Evolutionary conservation across 345 rosid species (phyloP).

Genomic region (Rhodomyrtus tomentosa): DNA sequence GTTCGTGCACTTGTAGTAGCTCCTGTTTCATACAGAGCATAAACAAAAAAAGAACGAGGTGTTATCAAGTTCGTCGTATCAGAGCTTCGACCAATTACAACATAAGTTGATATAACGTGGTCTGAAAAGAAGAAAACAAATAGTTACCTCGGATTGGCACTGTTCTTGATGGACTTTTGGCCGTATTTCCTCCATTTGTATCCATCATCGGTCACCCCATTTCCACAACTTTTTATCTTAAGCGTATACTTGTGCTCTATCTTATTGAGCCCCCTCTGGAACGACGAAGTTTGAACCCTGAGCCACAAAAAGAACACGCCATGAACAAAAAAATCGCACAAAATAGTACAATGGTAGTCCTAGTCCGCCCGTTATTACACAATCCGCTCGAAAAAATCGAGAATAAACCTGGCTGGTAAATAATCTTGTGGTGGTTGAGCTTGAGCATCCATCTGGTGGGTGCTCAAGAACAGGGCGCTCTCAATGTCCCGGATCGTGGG

Average conservation of each 20-base stretch:
- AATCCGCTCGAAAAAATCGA: neutral
- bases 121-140: neutral
- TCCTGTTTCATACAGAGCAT: slow-evolving; percentile 23
- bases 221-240: slow-evolving; percentile 42
- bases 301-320: neutral
- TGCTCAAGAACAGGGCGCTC: slow-evolving; percentile 23
- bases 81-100: neutral
- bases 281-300: neutral
- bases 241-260: slow-evolving; percentile 61
- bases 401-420: slow-evolving; percentile 5
- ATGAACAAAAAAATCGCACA: neutral
- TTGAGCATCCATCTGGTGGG: slow-evolving; percentile 4
- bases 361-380: neutral
- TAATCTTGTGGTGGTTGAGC: slow-evolving; percentile 7
- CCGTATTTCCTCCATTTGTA: slow-evolving; percentile 97
- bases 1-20: slow-evolving; percentile 86
- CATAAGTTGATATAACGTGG: neutral
- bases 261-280: slow-evolving; percentile 26
- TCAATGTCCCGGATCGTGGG: slow-evolving; percentile 49
- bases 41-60: neutral
- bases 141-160: slow-evolving; percentile 67
- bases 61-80: neutral
- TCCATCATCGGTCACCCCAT: slow-evolving; percentile 72
- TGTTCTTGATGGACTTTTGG: slow-evolving; percentile 80
- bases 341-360: neutral